A percentile compares a stretch with the other conserved stretches of the same genome.
Evolutionary conservation across 1,139 yeast species (phyloP).

Genomic region (Yamadazyma mexicana): DNA sequence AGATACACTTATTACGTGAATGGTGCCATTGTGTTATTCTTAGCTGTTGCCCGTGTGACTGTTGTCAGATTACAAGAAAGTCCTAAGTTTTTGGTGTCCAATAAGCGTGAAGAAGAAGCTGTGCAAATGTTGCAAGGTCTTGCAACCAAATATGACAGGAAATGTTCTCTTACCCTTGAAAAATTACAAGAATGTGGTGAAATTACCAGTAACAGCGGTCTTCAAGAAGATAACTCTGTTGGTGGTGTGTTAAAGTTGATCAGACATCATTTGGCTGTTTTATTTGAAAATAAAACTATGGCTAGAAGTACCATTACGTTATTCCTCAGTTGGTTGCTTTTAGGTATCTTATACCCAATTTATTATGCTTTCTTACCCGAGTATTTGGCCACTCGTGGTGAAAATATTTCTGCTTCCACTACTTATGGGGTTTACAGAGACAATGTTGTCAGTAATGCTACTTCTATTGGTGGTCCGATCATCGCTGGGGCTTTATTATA

Average conservation of each 20-base stretch:
- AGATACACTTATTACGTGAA: slow-evolving; percentile 56
- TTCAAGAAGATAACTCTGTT: slow-evolving; percentile 20
- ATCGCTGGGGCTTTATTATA: slow-evolving; percentile 30
- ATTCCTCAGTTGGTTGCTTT: slow-evolving; percentile 34
- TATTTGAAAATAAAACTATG: slow-evolving; percentile 28
- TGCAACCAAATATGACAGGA: slow-evolving; percentile 43
- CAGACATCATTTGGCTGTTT: slow-evolving; percentile 23
- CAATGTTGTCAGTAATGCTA: slow-evolving; percentile 28
- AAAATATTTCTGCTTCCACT: slow-evolving; percentile 28
- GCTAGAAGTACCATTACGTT: slow-evolving; percentile 29
- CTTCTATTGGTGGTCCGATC: slow-evolving; percentile 32
- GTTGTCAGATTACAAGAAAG: slow-evolving; percentile 53
- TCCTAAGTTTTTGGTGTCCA: slow-evolving; percentile 55
- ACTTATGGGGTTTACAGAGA: slow-evolving; percentile 33
- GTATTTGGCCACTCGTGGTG: slow-evolving; percentile 41
- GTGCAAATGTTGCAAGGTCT: slow-evolving; percentile 32
- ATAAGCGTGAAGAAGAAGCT: slow-evolving; percentile 55
- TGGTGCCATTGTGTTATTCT: slow-evolving; percentile 51
- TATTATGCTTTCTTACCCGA: slow-evolving; percentile 39
- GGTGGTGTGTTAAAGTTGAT: slow-evolving; percentile 21
- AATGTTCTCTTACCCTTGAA: slow-evolving; percentile 45
- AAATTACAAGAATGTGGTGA: slow-evolving; percentile 46
- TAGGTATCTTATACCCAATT: slow-evolving; percentile 41
- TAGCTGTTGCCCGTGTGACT: slow-evolving; percentile 48
- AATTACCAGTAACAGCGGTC: slow-evolving; percentile 26